A percentile compares a stretch with the other conserved stretches of the same genome.
Evolutionary conservation across 176 grass and related monocot genomes (phyloP).

Genomic region (Elaeis guineensis): DNA sequence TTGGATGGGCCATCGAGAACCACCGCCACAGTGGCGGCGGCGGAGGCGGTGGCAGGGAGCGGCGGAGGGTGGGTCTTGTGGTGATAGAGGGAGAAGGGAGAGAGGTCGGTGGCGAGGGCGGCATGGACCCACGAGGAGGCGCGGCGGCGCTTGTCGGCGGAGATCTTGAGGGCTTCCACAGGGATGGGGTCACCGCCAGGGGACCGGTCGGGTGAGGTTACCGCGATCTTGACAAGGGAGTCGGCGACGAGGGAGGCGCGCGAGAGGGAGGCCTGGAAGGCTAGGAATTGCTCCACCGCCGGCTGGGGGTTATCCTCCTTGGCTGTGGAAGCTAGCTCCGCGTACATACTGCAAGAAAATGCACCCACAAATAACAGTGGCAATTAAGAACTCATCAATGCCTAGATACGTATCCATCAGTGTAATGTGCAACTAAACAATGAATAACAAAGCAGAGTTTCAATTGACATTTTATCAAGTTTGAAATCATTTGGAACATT

Average conservation of each 20-base stretch:
- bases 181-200: slow-evolving; percentile 1
- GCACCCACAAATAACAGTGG: too few species aligned
- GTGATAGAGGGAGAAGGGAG: slow-evolving; percentile 29
- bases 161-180: slow-evolving; percentile 23
- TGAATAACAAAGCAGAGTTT: too few species aligned
- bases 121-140: slow-evolving; percentile 31
- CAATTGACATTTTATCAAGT: too few species aligned
- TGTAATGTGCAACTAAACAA: too few species aligned
- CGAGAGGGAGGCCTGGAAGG: slow-evolving; percentile 50
- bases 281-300: slow-evolving; percentile 82
- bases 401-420: too few species aligned
- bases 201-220: slow-evolving; percentile 8
- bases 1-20: slow-evolving; percentile 27
- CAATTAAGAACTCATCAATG: too few species aligned
- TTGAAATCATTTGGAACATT: too few species aligned
- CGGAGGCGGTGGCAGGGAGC: not conserved
- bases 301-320: slow-evolving; percentile 74
- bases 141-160: slow-evolving; percentile 20
- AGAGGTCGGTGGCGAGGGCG: slow-evolving; percentile 33
- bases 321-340: slow-evolving; percentile 60
- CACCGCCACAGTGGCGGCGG: not conserved
- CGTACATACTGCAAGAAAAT: slow-evolving; percentile 47
- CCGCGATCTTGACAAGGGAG: slow-evolving; percentile 31
- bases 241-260: slow-evolving; percentile 43
- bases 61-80: slow-evolving; percentile 8